Evolutionary conservation across 2,329 filamentous ascomycete species (phyloP).

Genomic region (Curvularia spicifera): DNA sequence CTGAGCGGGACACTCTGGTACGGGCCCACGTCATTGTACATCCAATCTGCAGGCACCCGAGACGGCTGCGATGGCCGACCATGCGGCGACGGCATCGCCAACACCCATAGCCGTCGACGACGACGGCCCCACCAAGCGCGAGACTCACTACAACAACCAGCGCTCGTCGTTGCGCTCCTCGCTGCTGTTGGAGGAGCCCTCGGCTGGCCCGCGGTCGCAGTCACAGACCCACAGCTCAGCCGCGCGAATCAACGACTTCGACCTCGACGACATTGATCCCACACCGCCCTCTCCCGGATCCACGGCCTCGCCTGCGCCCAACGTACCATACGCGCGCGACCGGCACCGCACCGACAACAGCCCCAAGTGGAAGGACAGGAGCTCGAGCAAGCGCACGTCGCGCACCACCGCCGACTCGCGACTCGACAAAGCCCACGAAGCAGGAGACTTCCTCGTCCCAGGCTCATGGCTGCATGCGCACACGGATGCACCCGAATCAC

Average conservation of each 20-base stretch:
- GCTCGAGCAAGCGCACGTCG: slow-evolving; percentile 6
- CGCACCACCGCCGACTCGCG: slow-evolving; percentile 12
- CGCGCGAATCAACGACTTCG: slow-evolving; percentile 26
- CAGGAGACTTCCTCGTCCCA: slow-evolving; percentile 12
- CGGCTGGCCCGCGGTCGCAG: slow-evolving; percentile 22
- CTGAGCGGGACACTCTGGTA: background rate
- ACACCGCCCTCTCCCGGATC: slow-evolving; percentile 8
- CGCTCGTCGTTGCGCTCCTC: slow-evolving; percentile 41
- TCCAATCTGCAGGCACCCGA: slow-evolving; percentile 8
- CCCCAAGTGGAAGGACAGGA: slow-evolving; percentile 8
- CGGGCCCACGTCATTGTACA: slow-evolving; percentile 23
- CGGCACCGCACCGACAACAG: slow-evolving; percentile 1
- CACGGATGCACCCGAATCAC: slow-evolving; percentile 11
- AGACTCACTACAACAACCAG: slow-evolving; percentile 45
- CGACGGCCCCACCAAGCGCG: slow-evolving; percentile 30
- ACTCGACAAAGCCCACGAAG: background rate
- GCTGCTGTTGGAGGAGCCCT: slow-evolving; percentile 17
- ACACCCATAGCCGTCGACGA: slow-evolving; percentile 12
- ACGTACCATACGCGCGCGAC: slow-evolving; percentile 20
- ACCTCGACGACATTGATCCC: slow-evolving; percentile 25
- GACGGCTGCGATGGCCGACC: slow-evolving; percentile 29
- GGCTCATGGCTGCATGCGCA: slow-evolving; percentile 20
- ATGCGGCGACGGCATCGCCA: background rate
- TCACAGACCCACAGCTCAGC: slow-evolving; percentile 22
- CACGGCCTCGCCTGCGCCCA: slow-evolving; percentile 27